Percentiles rank a stretch among this genome's conserved stretches.
Conservation (phyloP, 805 yeast species). For the Brettanomyces custersianus region DNA sequence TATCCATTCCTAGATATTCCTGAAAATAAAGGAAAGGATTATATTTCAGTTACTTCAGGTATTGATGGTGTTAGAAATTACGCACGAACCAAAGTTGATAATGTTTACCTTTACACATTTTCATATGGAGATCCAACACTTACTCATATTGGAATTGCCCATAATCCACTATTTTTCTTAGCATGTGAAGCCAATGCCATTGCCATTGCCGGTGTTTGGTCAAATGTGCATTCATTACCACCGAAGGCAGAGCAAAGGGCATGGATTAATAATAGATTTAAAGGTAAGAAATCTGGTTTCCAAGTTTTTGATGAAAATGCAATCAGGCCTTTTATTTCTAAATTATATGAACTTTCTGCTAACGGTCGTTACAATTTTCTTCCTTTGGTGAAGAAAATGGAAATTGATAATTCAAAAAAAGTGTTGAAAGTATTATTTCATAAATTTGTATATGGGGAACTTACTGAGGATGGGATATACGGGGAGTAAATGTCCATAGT, state of each 20-base stretch:
- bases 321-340: conserved; percentile 7
- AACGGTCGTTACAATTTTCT: conserved; percentile 6
- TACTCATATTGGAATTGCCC: conserved; percentile 30
- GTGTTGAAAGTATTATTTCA: conserved; percentile 7
- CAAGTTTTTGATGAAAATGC: conserved; percentile 9
- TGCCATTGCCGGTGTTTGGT: conserved; percentile 49
- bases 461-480: conserved; percentile 5
- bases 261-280: conserved; percentile 11
- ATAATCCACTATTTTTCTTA: conserved; percentile 37
- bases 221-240: conserved; percentile 32
- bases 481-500: no score
- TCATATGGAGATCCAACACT: conserved; percentile 32
- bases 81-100: conserved; percentile 14
- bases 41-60: conserved; percentile 25
- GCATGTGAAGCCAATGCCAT: conserved; percentile 42
- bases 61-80: conserved; percentile 13
- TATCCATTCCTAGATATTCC: conserved; percentile 30
- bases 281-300: conserved; percentile 9
- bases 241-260: conserved; percentile 13
- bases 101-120: conserved; percentile 25
- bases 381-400: conserved; percentile 3
- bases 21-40: conserved; percentile 11
- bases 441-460: conserved; percentile 7
- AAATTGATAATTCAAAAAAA: conserved; percentile 4
- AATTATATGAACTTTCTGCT: conserved; percentile 7